Base-by-base conservation (phyloP, 2,329 filamentous ascomycete species). In the Neurospora sp. region DNA sequence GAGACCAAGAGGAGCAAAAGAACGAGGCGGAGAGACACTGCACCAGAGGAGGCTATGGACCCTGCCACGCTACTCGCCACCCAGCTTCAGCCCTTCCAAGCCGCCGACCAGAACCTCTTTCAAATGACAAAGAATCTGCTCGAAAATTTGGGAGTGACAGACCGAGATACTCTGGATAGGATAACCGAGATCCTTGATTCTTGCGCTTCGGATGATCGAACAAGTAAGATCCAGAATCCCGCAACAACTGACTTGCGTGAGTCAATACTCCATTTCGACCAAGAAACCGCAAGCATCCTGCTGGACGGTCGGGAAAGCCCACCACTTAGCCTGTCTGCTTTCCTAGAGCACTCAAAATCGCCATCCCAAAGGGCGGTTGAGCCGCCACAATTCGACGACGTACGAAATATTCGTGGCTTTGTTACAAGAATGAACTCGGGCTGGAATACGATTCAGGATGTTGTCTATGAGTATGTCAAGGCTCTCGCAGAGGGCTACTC, bases 1-100 rank as follows among this genome's bases (percentile, higher is more conserved):
- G 83, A 86, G 11, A 85, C 86, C 68, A 90, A 90, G 75, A 82
- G 89, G 70, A 90, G 88, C 78, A 91, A 91, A 76, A 82, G 89
- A 67, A 88, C 88, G 38, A 84, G 89, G 66, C 85, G 87, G 19
- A 83, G 89, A 69, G 88, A 90, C 62, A 85, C 84, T 3, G 82
- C 84, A 78, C 80, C 78, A 4, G 87, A 86, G 42, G 87, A 88
- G 67, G 78, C 80, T 0, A 77, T 84, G 15, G 87, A 89, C 71
- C 81, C 85, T 7, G 84, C 82, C 68, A 83, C 82, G 0, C 79
- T 85, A 36, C 82, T 85, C 68, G 84, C 86, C 1, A 84, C 83
- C 68, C 86, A 89, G 73, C 78, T 90, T 4, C 84, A 86, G 73
- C 84, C 85, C 1, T 85, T 83, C 67, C 86, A 88, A 72, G 86